Base-by-base conservation (phyloP, 305 asterid genomes). In the Fraxinus latifolia region DNA sequence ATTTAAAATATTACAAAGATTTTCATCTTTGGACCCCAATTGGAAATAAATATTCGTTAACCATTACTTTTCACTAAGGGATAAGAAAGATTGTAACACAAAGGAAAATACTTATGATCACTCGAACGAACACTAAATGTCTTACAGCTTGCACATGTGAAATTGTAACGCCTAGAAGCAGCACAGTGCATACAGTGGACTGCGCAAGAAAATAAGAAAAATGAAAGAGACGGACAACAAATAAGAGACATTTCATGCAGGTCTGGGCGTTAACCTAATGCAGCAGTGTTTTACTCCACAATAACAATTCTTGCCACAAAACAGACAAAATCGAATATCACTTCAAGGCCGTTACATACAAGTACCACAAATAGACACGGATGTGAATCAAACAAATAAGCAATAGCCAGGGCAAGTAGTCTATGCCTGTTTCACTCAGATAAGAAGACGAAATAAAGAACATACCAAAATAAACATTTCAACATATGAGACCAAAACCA, bases 301-400 rank as follows among this genome's bases (percentile, higher is more conserved):
- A 60, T 60, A 27, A 6, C 29, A 19, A 19, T 6, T 3, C 11
- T 60, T 60, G 71, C 4, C 71, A 60, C 71, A 6, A 23, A 60
- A 19, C 68, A 17, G 68, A 58, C 9, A 58, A 58, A 55, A 58
- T 7, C 21, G 12, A 58, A 58, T 58, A 58, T 17, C 25, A 58
- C 25, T n/a, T 19, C 21, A 58, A 58, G 9, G 68, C 11, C 21
- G 25, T 17, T 17, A 19, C 68, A 19, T 19, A 39, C 11, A 15
- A 31, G 15, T 21, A 78, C 77, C 76, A 78, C 3, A 27, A 32
- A 42, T 39, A 23, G 76, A 9, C 83, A 77, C 74, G 47, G 7
- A 17, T 60, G 77, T 23, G 36, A 36, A 84, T 83, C 47, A 80
- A 62, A 77, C 4, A 83, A 55, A 72, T 73, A 72, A 47, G 21